These are phyloP conservation scores for Phytophthora pini DNA, from an alignment of 352 stramenopile genomes.

Conservation along the genomic window DNA sequence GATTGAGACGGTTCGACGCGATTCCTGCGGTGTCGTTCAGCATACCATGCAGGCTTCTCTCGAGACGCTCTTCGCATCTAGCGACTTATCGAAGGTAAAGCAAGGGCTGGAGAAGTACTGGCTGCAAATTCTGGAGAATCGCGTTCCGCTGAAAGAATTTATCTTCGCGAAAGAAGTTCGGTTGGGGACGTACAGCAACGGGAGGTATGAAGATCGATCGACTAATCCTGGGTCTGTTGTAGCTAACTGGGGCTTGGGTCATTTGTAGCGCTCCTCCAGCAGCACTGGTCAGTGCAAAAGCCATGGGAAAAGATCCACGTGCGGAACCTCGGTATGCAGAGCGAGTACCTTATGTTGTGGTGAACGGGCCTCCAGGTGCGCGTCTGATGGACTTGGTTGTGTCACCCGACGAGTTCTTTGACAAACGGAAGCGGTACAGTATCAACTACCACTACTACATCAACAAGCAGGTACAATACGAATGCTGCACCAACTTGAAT, in stretches of 20 bases:
- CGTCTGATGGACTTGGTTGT: slow-evolving; percentile 92
- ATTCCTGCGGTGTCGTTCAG: slow-evolving; percentile 92
- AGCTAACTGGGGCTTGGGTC: slow-evolving; percentile 1
- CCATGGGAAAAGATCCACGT: slow-evolving; percentile 78
- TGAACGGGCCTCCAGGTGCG: slow-evolving; percentile 86
- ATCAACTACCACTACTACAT: slow-evolving; percentile 96
- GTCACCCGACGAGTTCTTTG: slow-evolving; percentile 73
- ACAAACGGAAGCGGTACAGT: slow-evolving; percentile 48
- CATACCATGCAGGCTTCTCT: slow-evolving; percentile 70
- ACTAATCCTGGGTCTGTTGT: not conserved
- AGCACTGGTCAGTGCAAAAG: slow-evolving; percentile 80
- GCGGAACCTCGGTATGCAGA: slow-evolving; percentile 85
- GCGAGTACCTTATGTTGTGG: slow-evolving; percentile 92
- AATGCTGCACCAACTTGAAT: not conserved
- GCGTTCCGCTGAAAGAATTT: slow-evolving; percentile 75
- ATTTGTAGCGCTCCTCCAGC: slow-evolving; percentile 70
- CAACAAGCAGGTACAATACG: slow-evolving; percentile 74
- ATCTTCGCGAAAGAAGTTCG: slow-evolving; percentile 89
- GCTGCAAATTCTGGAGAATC: slow-evolving; percentile 70
- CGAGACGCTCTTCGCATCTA: slow-evolving; percentile 68
- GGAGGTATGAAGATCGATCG: slow-evolving; percentile 36
- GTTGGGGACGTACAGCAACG: slow-evolving; percentile 78
- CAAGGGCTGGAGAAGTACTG: slow-evolving; percentile 65
- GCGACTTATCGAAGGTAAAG: slow-evolving; percentile 80
- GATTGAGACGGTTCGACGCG: slow-evolving; percentile 92